Evolutionary conservation across 2,329 filamentous ascomycete genomes (phyloP).

Genomic region (Phyllosticta ampelicida): DNA sequence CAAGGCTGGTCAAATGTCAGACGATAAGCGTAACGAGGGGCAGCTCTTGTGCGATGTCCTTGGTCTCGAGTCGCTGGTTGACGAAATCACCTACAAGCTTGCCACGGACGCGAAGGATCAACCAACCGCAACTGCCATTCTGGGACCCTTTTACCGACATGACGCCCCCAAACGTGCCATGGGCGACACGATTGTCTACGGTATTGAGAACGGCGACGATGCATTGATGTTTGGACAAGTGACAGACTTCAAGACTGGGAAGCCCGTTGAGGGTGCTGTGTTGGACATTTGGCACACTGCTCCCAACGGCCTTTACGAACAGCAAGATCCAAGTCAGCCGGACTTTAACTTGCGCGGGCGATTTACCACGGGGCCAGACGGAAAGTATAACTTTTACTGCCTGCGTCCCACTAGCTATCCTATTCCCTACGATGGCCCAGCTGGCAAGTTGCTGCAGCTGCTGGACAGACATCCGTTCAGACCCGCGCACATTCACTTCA

Average conservation of each 20-base stretch:
- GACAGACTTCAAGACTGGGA: slow-evolving; percentile 47
- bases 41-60: slow-evolving; percentile 50
- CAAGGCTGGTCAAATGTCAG: slow-evolving; percentile 52
- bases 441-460: slow-evolving; percentile 46
- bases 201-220: slow-evolving; percentile 42
- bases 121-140: slow-evolving; percentile 64
- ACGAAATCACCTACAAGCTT: slow-evolving; percentile 67
- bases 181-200: slow-evolving; percentile 53
- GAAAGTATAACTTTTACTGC: slow-evolving; percentile 45
- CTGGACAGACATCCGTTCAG: slow-evolving; percentile 51
- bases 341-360: slow-evolving; percentile 66
- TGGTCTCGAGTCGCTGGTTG: slow-evolving; percentile 52
- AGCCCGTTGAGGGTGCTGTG: slow-evolving; percentile 53
- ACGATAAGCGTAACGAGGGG: slow-evolving; percentile 51
- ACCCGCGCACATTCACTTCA: slow-evolving; percentile 54
- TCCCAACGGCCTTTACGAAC: slow-evolving; percentile 57
- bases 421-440: slow-evolving; percentile 47
- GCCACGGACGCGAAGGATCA: slow-evolving; percentile 39
- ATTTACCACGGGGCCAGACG: slow-evolving; percentile 56
- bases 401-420: slow-evolving; percentile 38
- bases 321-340: slow-evolving; percentile 59
- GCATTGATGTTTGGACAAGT: slow-evolving; percentile 56
- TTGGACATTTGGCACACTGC: slow-evolving; percentile 74
- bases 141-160: slow-evolving; percentile 75
- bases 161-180: slow-evolving; percentile 61